These are phyloP conservation scores for Persicaria tinctoria DNA, from an alignment of 148 eudicot genomes.

Conservation along the genomic window DNA sequence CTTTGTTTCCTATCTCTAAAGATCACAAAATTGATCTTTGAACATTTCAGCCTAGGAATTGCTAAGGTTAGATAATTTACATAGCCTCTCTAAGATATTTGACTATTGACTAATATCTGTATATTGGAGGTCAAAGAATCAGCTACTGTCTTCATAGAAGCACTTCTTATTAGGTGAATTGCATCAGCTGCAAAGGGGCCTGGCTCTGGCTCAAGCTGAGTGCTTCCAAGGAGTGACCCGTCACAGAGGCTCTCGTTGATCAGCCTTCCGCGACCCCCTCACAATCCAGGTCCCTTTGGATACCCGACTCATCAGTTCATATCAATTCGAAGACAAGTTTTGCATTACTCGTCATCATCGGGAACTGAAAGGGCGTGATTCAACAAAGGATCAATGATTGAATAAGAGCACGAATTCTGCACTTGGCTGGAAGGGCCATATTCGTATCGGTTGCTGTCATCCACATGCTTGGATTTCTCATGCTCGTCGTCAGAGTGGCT, in stretches of 20 bases:
- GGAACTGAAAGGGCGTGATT: not conserved
- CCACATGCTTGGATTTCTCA: not conserved
- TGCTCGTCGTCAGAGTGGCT: constrained; percentile 5
- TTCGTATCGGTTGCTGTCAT: not conserved
- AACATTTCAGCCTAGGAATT: not conserved
- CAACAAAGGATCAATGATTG: not conserved
- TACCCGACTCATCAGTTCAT: too few relatives aligned
- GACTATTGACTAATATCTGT: not conserved
- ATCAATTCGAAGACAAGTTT: too few relatives aligned
- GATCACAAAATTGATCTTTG: not conserved
- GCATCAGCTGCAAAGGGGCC: too few relatives aligned
- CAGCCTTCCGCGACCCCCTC: too few relatives aligned
- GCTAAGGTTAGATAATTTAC: not conserved
- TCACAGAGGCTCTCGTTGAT: too few relatives aligned
- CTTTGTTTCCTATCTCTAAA: not conserved
- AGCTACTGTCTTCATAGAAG: not conserved
- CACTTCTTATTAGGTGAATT: not conserved
- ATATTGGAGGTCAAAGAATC: not conserved
- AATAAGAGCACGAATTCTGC: not conserved
- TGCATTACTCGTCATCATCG: not conserved
- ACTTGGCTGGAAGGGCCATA: not conserved
- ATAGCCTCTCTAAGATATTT: not conserved
- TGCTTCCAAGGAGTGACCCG: too few relatives aligned
- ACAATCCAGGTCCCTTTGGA: too few relatives aligned
- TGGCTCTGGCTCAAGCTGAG: too few relatives aligned